These are phyloP conservation scores for Chlorokybus atmophyticus DNA, from an alignment of 139 green algal genomes.

Conservation along the genomic window DNA sequence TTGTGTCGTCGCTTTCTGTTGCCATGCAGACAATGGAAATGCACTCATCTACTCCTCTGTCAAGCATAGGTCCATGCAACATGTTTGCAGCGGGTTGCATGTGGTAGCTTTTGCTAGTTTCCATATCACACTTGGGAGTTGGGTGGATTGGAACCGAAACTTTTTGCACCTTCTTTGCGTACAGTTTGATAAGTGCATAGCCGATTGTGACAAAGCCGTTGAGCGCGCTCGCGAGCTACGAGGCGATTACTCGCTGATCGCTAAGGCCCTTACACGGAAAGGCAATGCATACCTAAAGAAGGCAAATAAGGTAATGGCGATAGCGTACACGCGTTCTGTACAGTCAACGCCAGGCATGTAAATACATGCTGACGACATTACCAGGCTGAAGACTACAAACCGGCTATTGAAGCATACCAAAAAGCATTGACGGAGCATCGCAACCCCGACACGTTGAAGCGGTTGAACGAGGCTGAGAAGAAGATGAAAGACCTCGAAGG, in stretches of 20 bases:
- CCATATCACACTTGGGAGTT: no score
- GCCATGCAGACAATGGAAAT: no score
- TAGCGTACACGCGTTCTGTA: not conserved
- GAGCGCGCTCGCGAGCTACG: conserved; percentile 66
- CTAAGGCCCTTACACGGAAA: conserved; percentile 74
- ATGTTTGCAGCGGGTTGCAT: no score
- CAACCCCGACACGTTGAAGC: conserved; percentile 89
- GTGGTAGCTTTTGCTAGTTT: no score
- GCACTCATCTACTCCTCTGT: no score
- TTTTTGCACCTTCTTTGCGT: not conserved
- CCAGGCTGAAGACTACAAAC: conserved; percentile 41
- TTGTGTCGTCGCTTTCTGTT: not conserved
- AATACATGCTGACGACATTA: no score
- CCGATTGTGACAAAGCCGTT: conserved; percentile 76
- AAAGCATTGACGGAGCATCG: conserved; percentile 82
- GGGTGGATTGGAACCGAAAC: not conserved
- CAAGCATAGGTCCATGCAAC: no score
- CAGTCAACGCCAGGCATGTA: not conserved
- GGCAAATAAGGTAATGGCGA: conserved; percentile 9
- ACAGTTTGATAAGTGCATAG: conserved; percentile 55
- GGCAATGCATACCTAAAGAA: conserved; percentile 32
- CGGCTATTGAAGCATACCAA: conserved; percentile 68
- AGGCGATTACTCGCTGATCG: conserved; percentile 85
- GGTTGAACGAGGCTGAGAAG: conserved; percentile 80
- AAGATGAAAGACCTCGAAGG: conserved; percentile 57